Percentiles rank a stretch among this genome's conserved stretches.
Evolutionary conservation across 2,329 filamentous ascomycete species (phyloP).

Genomic region (Cladobotryum mycophilum): DNA sequence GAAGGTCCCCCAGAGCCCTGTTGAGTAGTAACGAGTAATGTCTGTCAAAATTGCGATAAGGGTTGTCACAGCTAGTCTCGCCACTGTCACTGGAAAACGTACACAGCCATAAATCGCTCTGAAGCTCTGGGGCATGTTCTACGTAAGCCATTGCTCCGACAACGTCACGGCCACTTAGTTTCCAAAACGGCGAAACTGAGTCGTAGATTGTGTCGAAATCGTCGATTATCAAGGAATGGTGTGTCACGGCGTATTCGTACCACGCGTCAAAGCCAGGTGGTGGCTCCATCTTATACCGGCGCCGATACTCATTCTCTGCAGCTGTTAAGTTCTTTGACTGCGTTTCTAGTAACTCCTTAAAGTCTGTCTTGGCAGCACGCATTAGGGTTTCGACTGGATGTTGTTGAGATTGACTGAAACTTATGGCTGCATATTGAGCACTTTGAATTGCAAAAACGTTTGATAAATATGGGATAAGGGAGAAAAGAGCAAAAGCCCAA

Average conservation of each 20-base stretch:
- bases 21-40: conserved; percentile 27
- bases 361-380: conserved; percentile 21
- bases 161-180: conserved; percentile 30
- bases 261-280: conserved; percentile 74
- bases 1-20: conserved; percentile 20
- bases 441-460: conserved; percentile 21
- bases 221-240: conserved; percentile 62
- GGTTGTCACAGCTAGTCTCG: conserved; percentile 29
- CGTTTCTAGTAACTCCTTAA: conserved; percentile 23
- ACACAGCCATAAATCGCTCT: conserved; percentile 33
- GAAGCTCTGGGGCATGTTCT: conserved; percentile 16
- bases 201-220: conserved; percentile 52
- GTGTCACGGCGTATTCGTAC: conserved; percentile 63
- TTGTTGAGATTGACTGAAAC: conserved; percentile 6
- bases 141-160: conserved; percentile 21
- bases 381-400: conserved; percentile 34
- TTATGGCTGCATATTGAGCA: conserved; percentile 9
- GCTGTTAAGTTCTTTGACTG: conserved; percentile 33
- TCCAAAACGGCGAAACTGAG: conserved; percentile 34
- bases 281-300: conserved; percentile 54
- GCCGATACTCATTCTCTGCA: conserved; percentile 37
- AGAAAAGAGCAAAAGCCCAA: conserved; percentile 25
- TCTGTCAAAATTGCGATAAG: conserved; percentile 26
- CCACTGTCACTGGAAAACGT: conserved; percentile 19
- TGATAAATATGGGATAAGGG: conserved; percentile 25